Conservation (phyloP, 1,284 basidiomycete genomes). For the Prillingera fragicola region DNA sequence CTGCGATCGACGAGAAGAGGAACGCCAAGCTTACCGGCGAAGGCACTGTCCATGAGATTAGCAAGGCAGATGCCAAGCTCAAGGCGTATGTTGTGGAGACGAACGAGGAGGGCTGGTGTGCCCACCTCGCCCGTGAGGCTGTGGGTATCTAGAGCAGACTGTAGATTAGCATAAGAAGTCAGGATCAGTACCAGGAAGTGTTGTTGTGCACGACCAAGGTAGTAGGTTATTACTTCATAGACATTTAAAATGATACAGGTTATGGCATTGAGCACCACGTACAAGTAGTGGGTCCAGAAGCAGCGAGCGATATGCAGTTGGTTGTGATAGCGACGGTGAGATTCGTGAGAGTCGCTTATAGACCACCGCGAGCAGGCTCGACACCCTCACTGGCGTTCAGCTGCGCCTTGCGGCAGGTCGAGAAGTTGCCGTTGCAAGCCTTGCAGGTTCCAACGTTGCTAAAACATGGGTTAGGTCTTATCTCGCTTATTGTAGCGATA, state of each 20-base stretch:
- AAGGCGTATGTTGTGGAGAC: conserved; percentile 51
- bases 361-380: conserved; percentile 28
- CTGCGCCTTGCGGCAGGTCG: conserved; percentile 35
- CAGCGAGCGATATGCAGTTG: too few species aligned
- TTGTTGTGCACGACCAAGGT: too few species aligned
- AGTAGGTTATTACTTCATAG: background rate
- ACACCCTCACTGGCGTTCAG: conserved; percentile 37
- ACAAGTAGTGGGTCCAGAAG: too few species aligned
- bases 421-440: conserved; percentile 38
- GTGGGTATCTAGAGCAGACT: conserved; percentile 25
- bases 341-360: too few species aligned
- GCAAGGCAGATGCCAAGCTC: conserved; percentile 39
- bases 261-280: too few species aligned
- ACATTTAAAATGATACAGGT: too few species aligned
- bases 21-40: conserved; percentile 35
- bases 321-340: too few species aligned
- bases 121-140: conserved; percentile 33
- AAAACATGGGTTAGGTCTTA: background rate
- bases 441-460: conserved; percentile 42
- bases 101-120: conserved; percentile 51
- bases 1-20: conserved; percentile 50
- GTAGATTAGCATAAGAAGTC: too few species aligned
- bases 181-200: too few species aligned
- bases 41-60: conserved; percentile 44
- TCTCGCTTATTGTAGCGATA: background rate